Percentiles rank a stretch among this genome's conserved stretches.
These are phyloP conservation scores for Polytolypa hystricis DNA, from an alignment of 2,329 filamentous ascomycete species.

Conservation along the genomic window DNA sequence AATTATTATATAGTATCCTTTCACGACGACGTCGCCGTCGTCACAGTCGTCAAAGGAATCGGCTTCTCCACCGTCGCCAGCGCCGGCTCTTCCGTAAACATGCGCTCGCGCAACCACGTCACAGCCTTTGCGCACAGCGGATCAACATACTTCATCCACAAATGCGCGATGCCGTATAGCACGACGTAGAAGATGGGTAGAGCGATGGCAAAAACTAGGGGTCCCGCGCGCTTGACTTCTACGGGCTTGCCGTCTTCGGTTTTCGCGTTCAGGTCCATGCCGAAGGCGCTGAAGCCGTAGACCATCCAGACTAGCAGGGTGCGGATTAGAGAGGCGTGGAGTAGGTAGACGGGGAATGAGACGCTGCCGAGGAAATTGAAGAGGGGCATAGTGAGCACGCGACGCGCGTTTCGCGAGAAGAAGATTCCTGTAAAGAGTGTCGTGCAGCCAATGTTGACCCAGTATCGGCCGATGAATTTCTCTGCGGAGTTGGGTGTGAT, in stretches of 20 bases:
- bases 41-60: no score
- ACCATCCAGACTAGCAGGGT: slow-evolving; percentile 17
- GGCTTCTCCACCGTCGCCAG: slow-evolving; percentile 1
- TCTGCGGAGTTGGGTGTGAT: slow-evolving; percentile 11
- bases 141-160: slow-evolving; percentile 11
- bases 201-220: slow-evolving; percentile 4
- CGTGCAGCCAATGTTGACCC: slow-evolving; percentile 15
- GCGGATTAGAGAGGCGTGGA: slow-evolving; percentile 17
- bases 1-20: no score
- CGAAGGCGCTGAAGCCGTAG: slow-evolving; percentile 10
- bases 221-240: slow-evolving; percentile 1
- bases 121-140: slow-evolving; percentile 9
- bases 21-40: no score
- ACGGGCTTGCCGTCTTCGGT: slow-evolving; percentile 6
- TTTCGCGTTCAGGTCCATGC: not conserved
- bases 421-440: slow-evolving; percentile 15
- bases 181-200: slow-evolving; percentile 10
- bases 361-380: slow-evolving; percentile 18
- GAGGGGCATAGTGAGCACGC: slow-evolving; percentile 11
- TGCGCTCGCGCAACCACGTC: slow-evolving; percentile 5
- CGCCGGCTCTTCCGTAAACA: slow-evolving; percentile 7
- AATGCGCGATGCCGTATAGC: slow-evolving; percentile 9
- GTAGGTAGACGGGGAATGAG: slow-evolving; percentile 19
- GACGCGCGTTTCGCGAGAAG: slow-evolving; percentile 13
- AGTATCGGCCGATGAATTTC: slow-evolving; percentile 14